Evolutionary conservation across 352 stramenopile genomes (phyloP).

Genomic region (Phytophthora quininea): DNA sequence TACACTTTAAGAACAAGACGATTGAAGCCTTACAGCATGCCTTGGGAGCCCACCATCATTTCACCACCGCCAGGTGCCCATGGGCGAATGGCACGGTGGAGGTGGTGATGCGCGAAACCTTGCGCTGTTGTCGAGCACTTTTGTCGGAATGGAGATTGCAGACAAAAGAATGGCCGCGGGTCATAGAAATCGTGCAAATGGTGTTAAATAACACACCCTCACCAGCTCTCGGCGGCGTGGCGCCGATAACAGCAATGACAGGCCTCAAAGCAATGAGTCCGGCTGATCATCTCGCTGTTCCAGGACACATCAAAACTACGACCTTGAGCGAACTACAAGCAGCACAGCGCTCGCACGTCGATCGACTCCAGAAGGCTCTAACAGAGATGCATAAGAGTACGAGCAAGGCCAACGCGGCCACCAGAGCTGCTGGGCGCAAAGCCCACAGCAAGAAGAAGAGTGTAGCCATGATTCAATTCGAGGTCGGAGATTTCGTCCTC

Average conservation of each 20-base stretch:
- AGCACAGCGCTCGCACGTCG: not conserved
- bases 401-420: not conserved
- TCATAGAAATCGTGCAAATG: too few relatives aligned
- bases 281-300: constrained; percentile 5
- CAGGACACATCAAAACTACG: not conserved
- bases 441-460: not conserved
- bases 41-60: constrained; percentile 4
- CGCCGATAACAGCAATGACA: too few relatives aligned
- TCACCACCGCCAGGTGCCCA: not conserved
- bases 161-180: too few relatives aligned
- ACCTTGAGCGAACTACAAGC: constrained; percentile 1
- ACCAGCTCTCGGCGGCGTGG: too few relatives aligned
- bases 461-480: constrained; percentile 15
- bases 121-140: too few relatives aligned
- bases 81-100: too few relatives aligned
- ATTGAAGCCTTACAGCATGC: not conserved
- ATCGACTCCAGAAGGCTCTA: not conserved
- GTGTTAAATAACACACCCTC: too few relatives aligned
- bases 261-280: too few relatives aligned
- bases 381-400: not conserved
- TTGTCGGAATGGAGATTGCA: too few relatives aligned
- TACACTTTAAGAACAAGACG: constrained; percentile 1
- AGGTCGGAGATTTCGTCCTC: constrained; percentile 20
- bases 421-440: not conserved
- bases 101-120: too few relatives aligned